These are phyloP conservation scores for Gnetum montanum DNA, from an alignment of 75 land plant genomes.

Conservation along the genomic window DNA sequence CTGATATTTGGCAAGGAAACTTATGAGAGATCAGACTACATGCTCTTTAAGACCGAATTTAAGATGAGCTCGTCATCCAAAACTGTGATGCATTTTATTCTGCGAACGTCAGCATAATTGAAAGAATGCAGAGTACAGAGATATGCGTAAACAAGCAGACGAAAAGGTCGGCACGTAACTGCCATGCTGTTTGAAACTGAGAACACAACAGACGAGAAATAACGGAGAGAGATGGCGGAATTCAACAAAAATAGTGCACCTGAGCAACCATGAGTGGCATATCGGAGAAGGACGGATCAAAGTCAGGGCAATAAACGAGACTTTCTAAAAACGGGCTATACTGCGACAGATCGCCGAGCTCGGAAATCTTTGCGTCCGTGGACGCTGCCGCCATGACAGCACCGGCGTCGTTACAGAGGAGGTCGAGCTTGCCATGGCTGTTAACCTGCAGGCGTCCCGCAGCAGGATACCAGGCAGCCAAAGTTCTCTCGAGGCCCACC, in stretches of 20 bases:
- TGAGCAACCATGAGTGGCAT: conserved; percentile 42
- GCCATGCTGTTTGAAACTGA: too few species aligned
- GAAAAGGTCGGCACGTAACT: too few species aligned
- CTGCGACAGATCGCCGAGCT: conserved; percentile 48
- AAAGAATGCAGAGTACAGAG: too few species aligned
- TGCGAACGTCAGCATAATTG: too few species aligned
- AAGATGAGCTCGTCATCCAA: too few species aligned
- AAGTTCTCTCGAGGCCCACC: conserved; percentile 20
- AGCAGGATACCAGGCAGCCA: conserved; percentile 45
- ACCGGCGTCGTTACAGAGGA: conserved; percentile 40
- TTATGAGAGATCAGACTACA: too few species aligned
- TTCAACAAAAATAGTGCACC: conserved; percentile 16
- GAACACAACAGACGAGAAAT: background rate
- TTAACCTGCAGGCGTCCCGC: conserved; percentile 42
- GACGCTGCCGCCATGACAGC: conserved; percentile 34
- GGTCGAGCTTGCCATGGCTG: conserved; percentile 28
- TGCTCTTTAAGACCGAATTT: too few species aligned
- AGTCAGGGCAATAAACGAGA: conserved; percentile 25
- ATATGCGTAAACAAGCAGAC: too few species aligned
- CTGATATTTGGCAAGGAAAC: too few species aligned
- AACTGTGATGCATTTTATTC: too few species aligned
- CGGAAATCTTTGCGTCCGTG: conserved; percentile 27
- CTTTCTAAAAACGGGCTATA: conserved; percentile 39
- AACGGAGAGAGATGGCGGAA: background rate
- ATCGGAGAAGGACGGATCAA: conserved; percentile 15